A percentile compares a stretch with the other conserved stretches of the same genome.
These are phyloP conservation scores for Pistacia atlantica DNA, from an alignment of 345 rosid genomes.

Conservation along the genomic window DNA sequence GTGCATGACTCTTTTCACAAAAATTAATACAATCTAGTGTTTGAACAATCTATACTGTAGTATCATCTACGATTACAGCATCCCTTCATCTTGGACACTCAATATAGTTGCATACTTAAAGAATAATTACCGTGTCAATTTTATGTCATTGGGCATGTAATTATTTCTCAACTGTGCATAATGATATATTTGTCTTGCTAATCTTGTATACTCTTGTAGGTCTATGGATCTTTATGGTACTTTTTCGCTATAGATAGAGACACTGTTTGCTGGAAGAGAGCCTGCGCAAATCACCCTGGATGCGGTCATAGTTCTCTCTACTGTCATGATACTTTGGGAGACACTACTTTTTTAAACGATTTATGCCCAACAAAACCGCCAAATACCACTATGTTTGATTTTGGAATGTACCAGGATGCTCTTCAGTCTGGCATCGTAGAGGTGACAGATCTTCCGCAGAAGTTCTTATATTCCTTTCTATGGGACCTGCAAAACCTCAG, in stretches of 20 bases:
- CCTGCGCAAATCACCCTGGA: slow-evolving; percentile 17
- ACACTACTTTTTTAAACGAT: slow-evolving; percentile 12
- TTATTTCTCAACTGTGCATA: no score
- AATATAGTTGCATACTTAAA: no score
- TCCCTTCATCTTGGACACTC: no score
- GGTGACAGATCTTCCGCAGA: slow-evolving; percentile 29
- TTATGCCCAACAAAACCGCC: slow-evolving; percentile 27
- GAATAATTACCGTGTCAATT: no score
- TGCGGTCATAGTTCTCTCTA: slow-evolving; percentile 18
- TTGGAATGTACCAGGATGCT: slow-evolving; percentile 39
- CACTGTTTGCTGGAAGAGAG: slow-evolving; percentile 28
- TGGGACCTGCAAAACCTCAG: slow-evolving; percentile 45
- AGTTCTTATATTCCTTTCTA: slow-evolving; percentile 40
- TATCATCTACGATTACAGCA: no score
- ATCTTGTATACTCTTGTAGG: not conserved
- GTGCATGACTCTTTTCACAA: no score
- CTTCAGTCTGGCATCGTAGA: slow-evolving; percentile 37
- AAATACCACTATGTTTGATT: slow-evolving; percentile 23
- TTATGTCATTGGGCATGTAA: no score
- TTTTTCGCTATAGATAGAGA: slow-evolving; percentile 7
- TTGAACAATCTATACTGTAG: no score
- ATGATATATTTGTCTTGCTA: no score
- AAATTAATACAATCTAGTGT: no score
- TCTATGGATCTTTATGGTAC: slow-evolving; percentile 37
- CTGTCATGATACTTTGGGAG: slow-evolving; percentile 17